Evolutionary conservation across 2,329 filamentous ascomycete genomes (phyloP).

Genomic region (Fusarium equiseti): DNA sequence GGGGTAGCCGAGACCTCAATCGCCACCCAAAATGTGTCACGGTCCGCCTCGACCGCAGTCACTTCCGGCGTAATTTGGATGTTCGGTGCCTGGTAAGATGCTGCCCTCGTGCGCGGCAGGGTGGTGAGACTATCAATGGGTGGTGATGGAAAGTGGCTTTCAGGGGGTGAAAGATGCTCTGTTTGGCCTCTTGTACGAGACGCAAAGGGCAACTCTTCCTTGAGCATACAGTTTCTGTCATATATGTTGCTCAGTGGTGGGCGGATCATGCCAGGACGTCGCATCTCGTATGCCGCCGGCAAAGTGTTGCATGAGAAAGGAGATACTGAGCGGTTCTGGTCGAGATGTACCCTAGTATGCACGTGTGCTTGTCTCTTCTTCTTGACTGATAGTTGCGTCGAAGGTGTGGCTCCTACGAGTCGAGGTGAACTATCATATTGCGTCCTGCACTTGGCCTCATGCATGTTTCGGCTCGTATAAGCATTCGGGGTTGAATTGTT

Average conservation of each 20-base stretch:
- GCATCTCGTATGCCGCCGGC: conserved; percentile 18
- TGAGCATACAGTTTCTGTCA: background rate
- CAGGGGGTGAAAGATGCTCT: background rate
- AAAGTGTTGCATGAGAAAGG: conserved; percentile 21
- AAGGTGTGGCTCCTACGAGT: conserved; percentile 6
- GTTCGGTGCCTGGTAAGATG: conserved; percentile 55
- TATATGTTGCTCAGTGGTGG: conserved; percentile 41
- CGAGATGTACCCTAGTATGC: background rate
- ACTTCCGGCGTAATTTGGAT: conserved; percentile 60
- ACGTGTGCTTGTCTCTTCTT: conserved; percentile 32
- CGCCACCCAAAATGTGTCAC: conserved; percentile 60
- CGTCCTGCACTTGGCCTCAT: conserved; percentile 21
- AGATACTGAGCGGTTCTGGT: background rate
- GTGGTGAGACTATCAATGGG: background rate
- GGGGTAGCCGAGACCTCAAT: conserved; percentile 60
- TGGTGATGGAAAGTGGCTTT: background rate
- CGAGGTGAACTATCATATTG: conserved; percentile 28
- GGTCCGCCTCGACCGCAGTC: conserved; percentile 50
- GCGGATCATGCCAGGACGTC: conserved; percentile 31
- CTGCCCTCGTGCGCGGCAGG: background rate
- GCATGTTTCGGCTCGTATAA: background rate
- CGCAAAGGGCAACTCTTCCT: background rate
- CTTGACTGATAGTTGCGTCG: conserved; percentile 30
- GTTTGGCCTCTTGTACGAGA: conserved; percentile 1
- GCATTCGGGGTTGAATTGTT: background rate